These are phyloP conservation scores for Fusarium avenaceum DNA, from an alignment of 2,329 filamentous ascomycete genomes.

Conservation along the genomic window DNA sequence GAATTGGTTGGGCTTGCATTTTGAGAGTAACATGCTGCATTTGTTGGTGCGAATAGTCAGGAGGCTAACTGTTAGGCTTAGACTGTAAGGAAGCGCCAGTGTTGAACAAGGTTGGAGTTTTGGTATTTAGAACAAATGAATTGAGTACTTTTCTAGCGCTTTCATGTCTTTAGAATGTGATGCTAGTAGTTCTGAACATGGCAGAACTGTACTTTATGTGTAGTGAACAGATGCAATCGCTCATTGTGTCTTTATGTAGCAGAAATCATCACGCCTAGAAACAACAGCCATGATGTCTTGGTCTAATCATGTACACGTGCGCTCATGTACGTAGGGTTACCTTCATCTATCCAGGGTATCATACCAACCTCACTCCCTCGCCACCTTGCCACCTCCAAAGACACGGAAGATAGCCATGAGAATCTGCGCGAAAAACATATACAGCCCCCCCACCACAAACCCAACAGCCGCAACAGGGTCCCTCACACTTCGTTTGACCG, in stretches of 20 bases:
- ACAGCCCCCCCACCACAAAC: conserved; percentile 23
- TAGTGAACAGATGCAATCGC: no score
- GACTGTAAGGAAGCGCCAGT: neutral
- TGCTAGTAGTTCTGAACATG: no score
- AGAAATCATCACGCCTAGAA: neutral
- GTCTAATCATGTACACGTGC: neutral
- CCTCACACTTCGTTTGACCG: conserved; percentile 31
- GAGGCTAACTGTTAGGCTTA: neutral
- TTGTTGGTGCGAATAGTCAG: neutral
- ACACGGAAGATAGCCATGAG: conserved; percentile 19
- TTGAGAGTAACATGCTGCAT: neutral
- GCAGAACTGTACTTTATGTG: no score
- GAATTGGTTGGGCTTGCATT: neutral
- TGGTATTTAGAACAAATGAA: neutral
- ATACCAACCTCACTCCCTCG: neutral
- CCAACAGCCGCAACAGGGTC: conserved; percentile 33
- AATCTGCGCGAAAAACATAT: conserved; percentile 25
- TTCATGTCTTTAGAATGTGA: no score
- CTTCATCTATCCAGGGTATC: conserved; percentile 9
- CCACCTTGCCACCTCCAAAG: conserved; percentile 9
- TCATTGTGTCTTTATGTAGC: neutral
- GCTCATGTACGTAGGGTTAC: neutral
- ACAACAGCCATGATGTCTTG: neutral
- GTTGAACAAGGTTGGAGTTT: neutral
- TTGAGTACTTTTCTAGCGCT: neutral